Percentiles rank a stretch among this genome's conserved stretches.
These are phyloP conservation scores for Acorus gramineus DNA, from an alignment of 106 monocot species.

Conservation along the genomic window DNA sequence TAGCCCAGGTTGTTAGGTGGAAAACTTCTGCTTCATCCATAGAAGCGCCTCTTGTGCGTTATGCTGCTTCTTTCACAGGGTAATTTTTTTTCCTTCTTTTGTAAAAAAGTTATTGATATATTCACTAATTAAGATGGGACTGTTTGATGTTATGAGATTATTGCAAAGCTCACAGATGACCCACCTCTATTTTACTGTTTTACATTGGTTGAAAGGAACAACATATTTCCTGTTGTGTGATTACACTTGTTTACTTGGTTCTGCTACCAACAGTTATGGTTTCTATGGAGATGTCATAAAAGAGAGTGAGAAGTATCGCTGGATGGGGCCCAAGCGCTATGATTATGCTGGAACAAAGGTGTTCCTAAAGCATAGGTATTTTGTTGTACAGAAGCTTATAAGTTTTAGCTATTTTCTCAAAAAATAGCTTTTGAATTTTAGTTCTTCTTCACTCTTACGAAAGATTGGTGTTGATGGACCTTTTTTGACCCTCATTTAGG, in stretches of 20 bases:
- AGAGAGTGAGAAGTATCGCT: constrained; percentile 90
- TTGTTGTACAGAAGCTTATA: not conserved
- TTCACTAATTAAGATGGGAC: not conserved
- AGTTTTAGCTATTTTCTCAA: too few species aligned
- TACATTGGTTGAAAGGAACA: too few species aligned
- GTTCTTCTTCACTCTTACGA: too few species aligned
- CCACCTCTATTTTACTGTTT: too few species aligned
- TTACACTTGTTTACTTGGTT: not conserved
- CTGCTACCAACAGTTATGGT: constrained; percentile 49
- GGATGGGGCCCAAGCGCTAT: constrained; percentile 97
- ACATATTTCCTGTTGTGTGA: too few species aligned
- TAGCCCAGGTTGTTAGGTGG: constrained; percentile 84
- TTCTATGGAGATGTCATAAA: constrained; percentile 94
- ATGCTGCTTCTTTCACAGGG: constrained; percentile 98
- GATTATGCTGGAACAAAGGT: constrained; percentile 90
- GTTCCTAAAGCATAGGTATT: constrained; percentile 82
- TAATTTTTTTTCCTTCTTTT: constrained; percentile 8
- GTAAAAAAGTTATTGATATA: not conserved
- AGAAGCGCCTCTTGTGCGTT: constrained; percentile 46
- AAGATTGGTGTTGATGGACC: too few species aligned
- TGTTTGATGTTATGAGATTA: not conserved
- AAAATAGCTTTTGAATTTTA: too few species aligned
- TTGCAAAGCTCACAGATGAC: too few species aligned
- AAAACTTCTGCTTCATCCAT: constrained; percentile 39
- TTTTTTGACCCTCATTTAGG: constrained; percentile 22